These are phyloP conservation scores for Colletotrichum lindemuthianum DNA, from an alignment of 2,329 filamentous ascomycete species.

Conservation along the genomic window DNA sequence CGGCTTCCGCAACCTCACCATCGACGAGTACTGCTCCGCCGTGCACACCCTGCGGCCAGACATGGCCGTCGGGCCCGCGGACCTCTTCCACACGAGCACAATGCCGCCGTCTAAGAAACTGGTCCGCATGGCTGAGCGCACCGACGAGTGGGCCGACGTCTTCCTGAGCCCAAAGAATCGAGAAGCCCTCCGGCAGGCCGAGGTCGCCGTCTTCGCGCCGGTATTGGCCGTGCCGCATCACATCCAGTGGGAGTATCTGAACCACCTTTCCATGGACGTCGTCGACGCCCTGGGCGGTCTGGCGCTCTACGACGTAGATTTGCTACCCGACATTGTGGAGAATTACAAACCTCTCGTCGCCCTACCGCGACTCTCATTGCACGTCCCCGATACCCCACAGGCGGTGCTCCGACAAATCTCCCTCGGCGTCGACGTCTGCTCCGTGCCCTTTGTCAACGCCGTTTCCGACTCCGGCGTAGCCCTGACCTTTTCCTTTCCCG, in stretches of 20 bases:
- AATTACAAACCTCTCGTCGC: constrained; percentile 61
- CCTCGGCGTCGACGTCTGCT: constrained; percentile 83
- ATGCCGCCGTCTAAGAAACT: constrained; percentile 76
- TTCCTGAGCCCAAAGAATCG: constrained; percentile 62
- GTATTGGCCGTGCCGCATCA: constrained; percentile 80
- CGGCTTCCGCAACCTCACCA: constrained; percentile 79
- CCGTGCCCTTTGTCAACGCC: constrained; percentile 77
- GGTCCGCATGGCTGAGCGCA: constrained; percentile 86
- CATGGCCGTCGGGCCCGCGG: constrained; percentile 80
- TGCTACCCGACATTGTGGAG: constrained; percentile 73
- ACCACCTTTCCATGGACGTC: constrained; percentile 74
- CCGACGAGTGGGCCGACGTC: constrained; percentile 81
- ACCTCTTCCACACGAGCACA: constrained; percentile 64
- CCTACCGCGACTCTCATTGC: constrained; percentile 80
- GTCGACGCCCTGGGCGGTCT: constrained; percentile 70
- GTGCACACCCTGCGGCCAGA: constrained; percentile 78
- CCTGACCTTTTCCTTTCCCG: constrained; percentile 78
- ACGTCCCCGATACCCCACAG: constrained; percentile 76
- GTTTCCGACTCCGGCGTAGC: constrained; percentile 88
- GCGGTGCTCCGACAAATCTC: constrained; percentile 79
- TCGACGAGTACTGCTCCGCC: constrained; percentile 74
- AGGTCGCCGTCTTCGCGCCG: constrained; percentile 66
- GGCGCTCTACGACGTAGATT: constrained; percentile 79
- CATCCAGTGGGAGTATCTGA: constrained; percentile 83
- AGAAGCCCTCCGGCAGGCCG: constrained; percentile 42